Evolutionary conservation across 176 grass and related monocot species (phyloP), one percentile per base, ranked within the genome.

Genomic region (Phoenix roebelenii): DNA sequence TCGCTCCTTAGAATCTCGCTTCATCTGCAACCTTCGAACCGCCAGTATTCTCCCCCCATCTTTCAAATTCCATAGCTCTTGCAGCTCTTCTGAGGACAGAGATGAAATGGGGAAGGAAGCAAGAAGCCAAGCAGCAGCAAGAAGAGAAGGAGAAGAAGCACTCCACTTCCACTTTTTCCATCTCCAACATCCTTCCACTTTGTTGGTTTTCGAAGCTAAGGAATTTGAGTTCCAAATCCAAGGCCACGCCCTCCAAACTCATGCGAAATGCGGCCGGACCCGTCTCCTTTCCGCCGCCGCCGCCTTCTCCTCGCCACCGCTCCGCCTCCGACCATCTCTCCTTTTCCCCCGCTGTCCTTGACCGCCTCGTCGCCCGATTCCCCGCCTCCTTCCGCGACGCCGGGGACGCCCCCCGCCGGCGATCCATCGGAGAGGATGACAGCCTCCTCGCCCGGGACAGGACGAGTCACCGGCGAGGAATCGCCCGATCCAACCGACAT

Each of bases 141-240:
- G n/a, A 61, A 25, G 5, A 62, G 17, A 4, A 62, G 28, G 18
- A 22, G 16, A 52, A 65, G 49, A 52, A 65, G 48, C 49, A 56
- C 6, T 65, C 64, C 16, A 28, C 50, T 23, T 15, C 24, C n/a
- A 23, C 52, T 51, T 68, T 68, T 22, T 68, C 65, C 18, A 15
- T 68, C 12, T 35, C 65, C 64, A 24, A 51, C 64, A 15, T 66
- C 18, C 23, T 66, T 19, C 49, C 64, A 7, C 50, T 66, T 18
- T 68, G 51, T 23, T 68, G 65, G 65, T 22, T 68, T 16, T 48
- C 49, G 3, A 65, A 65, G 22, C 63, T 65, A 2, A 44, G 10
- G 35, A 44, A 44, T 44, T 44, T 44, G 1, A 44, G 35, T 14
- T 44, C 35, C 35, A 44, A 44, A 12, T 9, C 35, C 32, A 28